Conservation (phyloP, 805 yeast genomes). For the Wickerhamiella kurtzmanii region DNA sequence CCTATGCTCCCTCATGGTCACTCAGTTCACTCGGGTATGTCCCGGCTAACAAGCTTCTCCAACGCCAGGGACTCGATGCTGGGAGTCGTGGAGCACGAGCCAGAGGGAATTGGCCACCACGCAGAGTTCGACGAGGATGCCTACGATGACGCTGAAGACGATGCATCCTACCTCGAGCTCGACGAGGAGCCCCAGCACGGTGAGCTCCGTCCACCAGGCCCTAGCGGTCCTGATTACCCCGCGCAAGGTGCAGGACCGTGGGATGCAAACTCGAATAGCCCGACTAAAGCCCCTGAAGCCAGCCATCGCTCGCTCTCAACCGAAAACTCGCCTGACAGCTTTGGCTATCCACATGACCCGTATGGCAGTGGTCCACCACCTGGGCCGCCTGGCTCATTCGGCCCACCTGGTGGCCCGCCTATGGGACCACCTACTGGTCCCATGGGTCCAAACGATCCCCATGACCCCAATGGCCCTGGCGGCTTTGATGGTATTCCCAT, state of each 20-base stretch:
- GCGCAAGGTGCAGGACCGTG: too few relatives aligned
- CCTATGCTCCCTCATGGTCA: conserved; percentile 28
- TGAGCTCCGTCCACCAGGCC: neutral
- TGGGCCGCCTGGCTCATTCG: neutral
- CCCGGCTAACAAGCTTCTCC: neutral
- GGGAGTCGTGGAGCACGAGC: neutral
- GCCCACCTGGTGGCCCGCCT: neutral
- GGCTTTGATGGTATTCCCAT: neutral
- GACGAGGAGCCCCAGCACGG: conserved; percentile 1
- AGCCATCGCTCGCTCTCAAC: neutral
- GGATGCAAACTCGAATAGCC: neutral
- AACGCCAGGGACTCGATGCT: conserved; percentile 5
- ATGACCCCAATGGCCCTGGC: conserved; percentile 7
- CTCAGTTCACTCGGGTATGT: neutral
- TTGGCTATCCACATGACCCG: neutral
- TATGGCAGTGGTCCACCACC: too few relatives aligned
- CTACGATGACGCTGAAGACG: conserved; percentile 10
- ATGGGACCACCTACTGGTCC: conserved; percentile 1
- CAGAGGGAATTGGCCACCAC: conserved; percentile 5
- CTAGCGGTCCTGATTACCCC: neutral
- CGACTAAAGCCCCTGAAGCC: neutral
- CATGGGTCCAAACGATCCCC: conserved; percentile 11
- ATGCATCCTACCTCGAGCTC: conserved; percentile 5
- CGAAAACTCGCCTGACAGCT: neutral
- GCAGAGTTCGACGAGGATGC: conserved; percentile 3